Conservation (phyloP, 768 basidiomycete species). For the Pleurotus giganteus region DNA sequence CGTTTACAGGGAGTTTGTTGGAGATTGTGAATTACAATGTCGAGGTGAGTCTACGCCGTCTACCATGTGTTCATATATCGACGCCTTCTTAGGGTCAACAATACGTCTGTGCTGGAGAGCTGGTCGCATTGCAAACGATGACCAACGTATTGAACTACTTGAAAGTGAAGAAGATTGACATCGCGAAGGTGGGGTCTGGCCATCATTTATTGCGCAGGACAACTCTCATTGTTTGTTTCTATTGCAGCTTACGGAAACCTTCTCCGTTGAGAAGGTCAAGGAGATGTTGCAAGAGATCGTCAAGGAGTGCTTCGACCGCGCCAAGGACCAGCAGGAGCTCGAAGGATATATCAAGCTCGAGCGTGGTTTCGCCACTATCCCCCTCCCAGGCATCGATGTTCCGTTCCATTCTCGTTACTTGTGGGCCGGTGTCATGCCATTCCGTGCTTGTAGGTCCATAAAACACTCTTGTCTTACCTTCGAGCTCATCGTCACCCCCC, state of each 20-base stretch:
- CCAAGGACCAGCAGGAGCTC: conserved; percentile 67
- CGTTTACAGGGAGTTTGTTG: conserved; percentile 74
- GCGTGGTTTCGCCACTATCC: conserved; percentile 95
- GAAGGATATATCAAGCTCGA: conserved; percentile 94
- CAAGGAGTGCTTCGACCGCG: conserved; percentile 72
- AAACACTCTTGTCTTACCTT: conserved; percentile 2
- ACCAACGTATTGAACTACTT: conserved; percentile 96
- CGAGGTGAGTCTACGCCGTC: conserved; percentile 46
- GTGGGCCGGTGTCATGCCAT: conserved; percentile 97
- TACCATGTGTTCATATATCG: conserved; percentile 10
- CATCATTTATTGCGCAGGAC: not conserved
- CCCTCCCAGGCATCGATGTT: conserved; percentile 95
- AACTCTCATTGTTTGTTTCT: conserved; percentile 8
- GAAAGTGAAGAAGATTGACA: conserved; percentile 95
- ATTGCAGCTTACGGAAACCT: conserved; percentile 77
- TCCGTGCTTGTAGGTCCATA: conserved; percentile 81
- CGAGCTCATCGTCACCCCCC: not conserved
- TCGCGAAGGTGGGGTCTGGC: conserved; percentile 61
- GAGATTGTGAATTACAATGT: conserved; percentile 98
- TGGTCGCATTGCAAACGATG: conserved; percentile 88
- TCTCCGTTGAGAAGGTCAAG: conserved; percentile 89
- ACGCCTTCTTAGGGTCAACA: conserved; percentile 78
- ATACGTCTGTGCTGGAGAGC: conserved; percentile 98
- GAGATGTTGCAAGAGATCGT: conserved; percentile 95
- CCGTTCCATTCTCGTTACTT: conserved; percentile 99